Percentiles rank a stretch among this genome's conserved stretches.
These are phyloP conservation scores for Atractiella rhizophila DNA, from an alignment of 768 basidiomycete genomes.

Conservation along the genomic window DNA sequence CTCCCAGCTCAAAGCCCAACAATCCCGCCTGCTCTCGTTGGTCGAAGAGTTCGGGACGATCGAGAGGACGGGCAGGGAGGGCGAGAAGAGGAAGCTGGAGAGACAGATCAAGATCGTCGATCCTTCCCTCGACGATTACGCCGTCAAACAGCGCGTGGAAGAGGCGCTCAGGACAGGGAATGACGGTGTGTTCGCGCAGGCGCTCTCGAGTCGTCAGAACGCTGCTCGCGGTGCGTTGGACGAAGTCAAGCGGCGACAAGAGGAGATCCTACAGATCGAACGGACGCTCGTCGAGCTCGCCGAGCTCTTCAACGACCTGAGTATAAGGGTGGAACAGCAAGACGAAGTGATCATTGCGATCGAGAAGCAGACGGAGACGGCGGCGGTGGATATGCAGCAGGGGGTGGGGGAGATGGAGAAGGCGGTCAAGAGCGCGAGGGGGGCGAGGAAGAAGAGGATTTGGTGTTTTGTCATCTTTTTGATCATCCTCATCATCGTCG, in stretches of 20 bases:
- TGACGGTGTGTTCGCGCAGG: constrained; percentile 51
- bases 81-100: constrained; percentile 40
- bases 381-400: constrained; percentile 36
- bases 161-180: constrained; percentile 37
- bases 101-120: constrained; percentile 35
- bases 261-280: constrained; percentile 59
- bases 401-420: constrained; percentile 38
- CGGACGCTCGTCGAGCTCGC: constrained; percentile 57
- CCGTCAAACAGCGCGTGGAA: constrained; percentile 46
- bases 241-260: constrained; percentile 66
- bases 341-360: constrained; percentile 41
- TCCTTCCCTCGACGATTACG: constrained; percentile 57
- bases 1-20: no score
- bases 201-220: no score
- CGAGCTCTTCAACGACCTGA: constrained; percentile 62
- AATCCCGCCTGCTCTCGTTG: no score
- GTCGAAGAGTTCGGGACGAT: no score
- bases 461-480: constrained; percentile 58
- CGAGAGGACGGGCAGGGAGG: constrained; percentile 42
- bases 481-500: constrained; percentile 37
- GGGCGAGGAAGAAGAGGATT: constrained; percentile 86
- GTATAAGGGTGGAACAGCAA: constrained; percentile 32
- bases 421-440: constrained; percentile 56
- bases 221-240: constrained; percentile 55
- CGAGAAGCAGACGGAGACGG: constrained; percentile 36